phyloP scores from a whole-genome alignment of 805 yeast species.

The Ogataea pini region DNA sequence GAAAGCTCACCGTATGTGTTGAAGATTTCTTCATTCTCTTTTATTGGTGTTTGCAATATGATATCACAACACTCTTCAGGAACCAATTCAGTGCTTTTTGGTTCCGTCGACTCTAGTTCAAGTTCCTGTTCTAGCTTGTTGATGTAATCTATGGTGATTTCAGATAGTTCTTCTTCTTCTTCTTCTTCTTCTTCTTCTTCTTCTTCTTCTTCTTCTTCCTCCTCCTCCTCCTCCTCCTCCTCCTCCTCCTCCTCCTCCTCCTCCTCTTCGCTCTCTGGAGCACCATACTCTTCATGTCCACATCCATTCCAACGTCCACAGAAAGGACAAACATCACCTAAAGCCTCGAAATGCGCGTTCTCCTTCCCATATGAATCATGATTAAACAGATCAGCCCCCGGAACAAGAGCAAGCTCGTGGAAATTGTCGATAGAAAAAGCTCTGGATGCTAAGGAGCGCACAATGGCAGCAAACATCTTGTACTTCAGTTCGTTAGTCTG shows the following conservation, averaged over 20 bases:
- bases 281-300: slow-evolving; percentile 33
- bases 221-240: slow-evolving; percentile 27
- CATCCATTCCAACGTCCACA: slow-evolving; percentile 37
- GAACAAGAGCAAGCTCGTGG: slow-evolving; percentile 77
- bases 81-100: slow-evolving; percentile 21
- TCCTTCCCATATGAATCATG: slow-evolving; percentile 58
- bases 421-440: slow-evolving; percentile 79
- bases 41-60: slow-evolving; percentile 45
- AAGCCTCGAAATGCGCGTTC: slow-evolving; percentile 65
- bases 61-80: slow-evolving; percentile 73
- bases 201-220: slow-evolving; percentile 26
- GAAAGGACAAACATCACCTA: slow-evolving; percentile 38
- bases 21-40: slow-evolving; percentile 61
- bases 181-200: slow-evolving; percentile 24
- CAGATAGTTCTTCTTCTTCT: too few relatives aligned
- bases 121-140: slow-evolving; percentile 32
- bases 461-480: slow-evolving; percentile 53
- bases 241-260: slow-evolving; percentile 27
- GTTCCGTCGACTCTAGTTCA: slow-evolving; percentile 31
- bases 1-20: slow-evolving; percentile 80
- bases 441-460: slow-evolving; percentile 67
- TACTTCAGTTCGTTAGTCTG: slow-evolving; percentile 35
- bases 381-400: slow-evolving; percentile 89
- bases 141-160: slow-evolving; percentile 37
- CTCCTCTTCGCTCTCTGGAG: slow-evolving; percentile 30